Evolutionary conservation across 129 eudicot genomes (phyloP), one percentile per base, ranked within the genome.

Genomic region (Lactuca saligna): DNA sequence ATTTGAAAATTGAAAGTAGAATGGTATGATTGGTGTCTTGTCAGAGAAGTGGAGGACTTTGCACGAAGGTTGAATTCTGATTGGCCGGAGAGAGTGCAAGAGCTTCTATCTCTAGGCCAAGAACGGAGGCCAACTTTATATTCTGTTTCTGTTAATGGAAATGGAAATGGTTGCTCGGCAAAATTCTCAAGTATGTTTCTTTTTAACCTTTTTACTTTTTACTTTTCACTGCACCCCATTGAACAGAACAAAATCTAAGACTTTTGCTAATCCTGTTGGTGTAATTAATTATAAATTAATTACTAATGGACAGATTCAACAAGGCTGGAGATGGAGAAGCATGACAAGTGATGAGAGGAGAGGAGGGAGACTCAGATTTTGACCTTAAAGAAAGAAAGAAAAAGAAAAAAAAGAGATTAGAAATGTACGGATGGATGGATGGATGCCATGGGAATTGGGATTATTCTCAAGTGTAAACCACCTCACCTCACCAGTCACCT

Each of bases 31-130:
- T 60, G 9, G 46, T 60, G 29, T 25, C 1, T 56, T 60, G 11
- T 65, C 79, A 89, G 96, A 81, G 96, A 89, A 78, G 96, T 89
- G 11, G 93, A 81, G 78, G 96, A 89, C 63, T 89, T 89, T 57
- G 89, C 89, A 10, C 78, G 96, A 71, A 83, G 96, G 77, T 73
- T 89, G 81, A 89, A 86, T 63, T 86, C 91, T 6, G 86, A 85
- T 63, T 88, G 96, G 92, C 90, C 89, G 0, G 89, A 88, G 69
- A 85, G 92, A 75, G 82, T 89, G 81, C 96, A 83, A 63, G 91
- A 88, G 79, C 81, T 85, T 41, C 68, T 85, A 41, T 89, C 83
- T 53, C 48, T 81, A 14, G 91, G 85, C 53, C 85, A 80, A 75
- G 89, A 86, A 44, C 78, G 81, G 78, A 76, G 81, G 75, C 80